Base-by-base conservation (phyloP, 495 filamentous ascomycete genomes). In the Clohesyomyces aquaticus region DNA sequence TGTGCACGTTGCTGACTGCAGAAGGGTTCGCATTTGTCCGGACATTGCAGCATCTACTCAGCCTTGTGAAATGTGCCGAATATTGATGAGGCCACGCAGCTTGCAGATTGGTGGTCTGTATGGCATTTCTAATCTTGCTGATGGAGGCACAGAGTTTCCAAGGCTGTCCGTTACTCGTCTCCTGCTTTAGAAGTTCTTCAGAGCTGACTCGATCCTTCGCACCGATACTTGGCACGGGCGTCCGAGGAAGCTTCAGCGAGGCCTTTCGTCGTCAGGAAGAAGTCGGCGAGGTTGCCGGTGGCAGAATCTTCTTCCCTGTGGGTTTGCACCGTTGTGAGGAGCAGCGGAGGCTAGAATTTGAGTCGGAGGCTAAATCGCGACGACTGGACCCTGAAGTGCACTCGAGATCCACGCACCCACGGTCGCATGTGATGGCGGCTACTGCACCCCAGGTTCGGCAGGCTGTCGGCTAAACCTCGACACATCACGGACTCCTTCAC, bases 401-500 rank as follows among this genome's bases (percentile, higher is more conserved):
- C 49, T 19, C 19, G 49, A 18, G 49, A 27, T 41, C 45, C 45
- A 19, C 21, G 9, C 48, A 12, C 19, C 22, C 2, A 50, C n/a
- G 50, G 22, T 11, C 38, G 27, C 51, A 58, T 57, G 61, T 56
- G 54, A 60, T 28, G n/a, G 28, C 11, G 53, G 25, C 63, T 66
- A 66, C 53, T 59, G 63, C 61, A 66, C 63, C 63, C 63, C 63
- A 61, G 63, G 48, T 66, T 51, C 42, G 6, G 14, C 6, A 6
- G 32, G 6, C 14, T 27, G 35, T 54, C 55, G 62, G 62, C 55
- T 65, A 65, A 65, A 59, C 16, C 49, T 59, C 54, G 59, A 28
- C n/a, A 47, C 27, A 22, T 14, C 6, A 35, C 25, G 61, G 61
- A 62, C 50, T 62, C 46, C 10, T 45, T 26, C 18, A 41, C 14